Base-by-base conservation (phyloP, 192 early-diverging fungal species). In the Podila clonocystis region DNA sequence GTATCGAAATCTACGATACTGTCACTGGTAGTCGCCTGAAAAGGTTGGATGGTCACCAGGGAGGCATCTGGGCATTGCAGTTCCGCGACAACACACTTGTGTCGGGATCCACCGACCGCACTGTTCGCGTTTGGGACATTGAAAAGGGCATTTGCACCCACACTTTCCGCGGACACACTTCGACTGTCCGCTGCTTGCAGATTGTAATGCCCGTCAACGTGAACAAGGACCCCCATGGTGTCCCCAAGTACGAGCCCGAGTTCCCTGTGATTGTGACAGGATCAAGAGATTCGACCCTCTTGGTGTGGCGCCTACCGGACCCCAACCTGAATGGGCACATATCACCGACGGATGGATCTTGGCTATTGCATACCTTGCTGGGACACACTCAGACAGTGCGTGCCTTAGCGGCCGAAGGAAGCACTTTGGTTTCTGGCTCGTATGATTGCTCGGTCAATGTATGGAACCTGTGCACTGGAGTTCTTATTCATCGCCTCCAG, bases 21-120 rank as follows among this genome's bases (percentile, higher is more conserved):
- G 82, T 78, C 3, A 96, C 94, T 1, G 97, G 97, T n/a, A 85
- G 85, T 26, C 82, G 91, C 29, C 80, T 87, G 28, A 89, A 92
- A 70, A 87, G 87, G 52, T 86, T 99, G 28, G 86, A 85, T 30
- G 97, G 97, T 22, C 94, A 96, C 67, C 94, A 95, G 41, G 97
- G 97, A 50, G 98, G 98, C 62, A 96, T 99, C 9, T 99, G 98
- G 98, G 97, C 97, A 12, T 83, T 99, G 41, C 93, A 97, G 68
- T 97, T 97, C 65, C 91, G 93, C 45, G 93, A 94, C 33, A 88
- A 93, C 63, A 94, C 95, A 0, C 87, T 99, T 6, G 96, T 99
- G 9, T 94, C 93, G 61, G 97, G 98, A 24, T 96, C 95, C 17
- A 98, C 96, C 4, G 98, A 99, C 82, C 86, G 97, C 30, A 95